A percentile compares a stretch with the other conserved stretches of the same genome.
phyloP scores from a whole-genome alignment of 2,329 filamentous ascomycete genomes.

The Phialocephala sp. region DNA sequence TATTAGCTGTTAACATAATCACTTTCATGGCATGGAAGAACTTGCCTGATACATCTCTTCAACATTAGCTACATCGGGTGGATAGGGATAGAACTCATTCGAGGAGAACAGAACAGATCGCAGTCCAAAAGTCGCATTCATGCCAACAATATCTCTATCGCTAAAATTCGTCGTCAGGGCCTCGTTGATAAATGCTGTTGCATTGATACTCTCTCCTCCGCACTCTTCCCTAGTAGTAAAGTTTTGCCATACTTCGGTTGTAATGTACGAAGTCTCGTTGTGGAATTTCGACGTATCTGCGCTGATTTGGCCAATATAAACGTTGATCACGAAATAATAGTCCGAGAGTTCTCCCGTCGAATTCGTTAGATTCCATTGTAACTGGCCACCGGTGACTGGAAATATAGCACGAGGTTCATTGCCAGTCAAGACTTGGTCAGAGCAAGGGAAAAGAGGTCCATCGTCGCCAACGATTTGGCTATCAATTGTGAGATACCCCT shows the following conservation, averaged over 20 bases:
- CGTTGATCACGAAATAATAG: conserved; percentile 7
- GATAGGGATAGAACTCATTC: background rate
- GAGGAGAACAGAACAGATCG: conserved; percentile 1
- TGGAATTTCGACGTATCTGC: background rate
- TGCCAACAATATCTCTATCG: background rate
- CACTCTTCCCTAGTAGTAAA: background rate
- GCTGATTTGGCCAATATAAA: conserved; percentile 3
- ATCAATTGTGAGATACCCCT: conserved; percentile 6
- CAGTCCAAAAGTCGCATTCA: conserved; percentile 11
- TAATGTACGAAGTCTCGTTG: background rate
- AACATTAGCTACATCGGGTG: background rate
- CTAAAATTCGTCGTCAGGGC: background rate
- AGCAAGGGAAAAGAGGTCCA: background rate
- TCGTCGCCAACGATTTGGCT: background rate
- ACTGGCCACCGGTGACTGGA: background rate
- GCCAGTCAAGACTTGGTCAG: background rate
- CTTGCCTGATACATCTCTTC: conserved; percentile 8
- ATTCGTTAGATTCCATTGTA: conserved; percentile 8
- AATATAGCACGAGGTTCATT: background rate
- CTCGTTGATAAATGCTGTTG: background rate
- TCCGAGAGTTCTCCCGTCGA: background rate
- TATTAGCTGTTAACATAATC: background rate
- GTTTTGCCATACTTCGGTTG: background rate
- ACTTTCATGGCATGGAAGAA: background rate
- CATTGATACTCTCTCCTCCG: conserved; percentile 7